Evolutionary conservation across 1,284 basidiomycete species (phyloP).

Genomic region (Trichosporon ovoides): DNA sequence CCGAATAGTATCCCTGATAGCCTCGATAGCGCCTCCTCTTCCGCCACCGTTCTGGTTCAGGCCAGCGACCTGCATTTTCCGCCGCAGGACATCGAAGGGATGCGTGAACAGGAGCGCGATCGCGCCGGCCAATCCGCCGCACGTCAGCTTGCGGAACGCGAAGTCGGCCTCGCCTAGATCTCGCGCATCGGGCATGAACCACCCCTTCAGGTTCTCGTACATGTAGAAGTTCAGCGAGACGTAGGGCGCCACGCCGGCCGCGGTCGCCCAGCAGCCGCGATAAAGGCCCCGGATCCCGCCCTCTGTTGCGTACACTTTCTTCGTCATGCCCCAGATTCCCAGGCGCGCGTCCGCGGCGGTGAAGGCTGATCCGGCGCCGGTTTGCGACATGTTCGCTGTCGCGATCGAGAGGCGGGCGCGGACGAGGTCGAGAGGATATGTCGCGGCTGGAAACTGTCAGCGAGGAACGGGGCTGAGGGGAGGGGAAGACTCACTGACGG

Average conservation of each 20-base stretch:
- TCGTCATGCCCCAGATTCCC: conserved; percentile 81
- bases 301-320: conserved; percentile 82
- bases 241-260: conserved; percentile 87
- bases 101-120: conserved; percentile 92
- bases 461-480: too few species aligned
- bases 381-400: conserved; percentile 53
- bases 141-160: conserved; percentile 46
- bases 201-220: conserved; percentile 38
- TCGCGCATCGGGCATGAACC: conserved; percentile 28
- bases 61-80: conserved; percentile 87
- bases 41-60: conserved; percentile 70
- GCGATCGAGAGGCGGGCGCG: conserved; percentile 89
- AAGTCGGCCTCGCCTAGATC: conserved; percentile 32
- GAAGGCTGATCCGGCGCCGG: conserved; percentile 21
- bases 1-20: conserved; percentile 62
- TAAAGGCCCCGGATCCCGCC: conserved; percentile 83
- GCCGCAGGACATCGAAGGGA: conserved; percentile 86
- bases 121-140: conserved; percentile 55
- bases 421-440: conserved; percentile 89
- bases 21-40: conserved; percentile 78
- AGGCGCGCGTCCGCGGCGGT: conserved; percentile 50
- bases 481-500: too few species aligned
- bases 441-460: too few species aligned
- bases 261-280: conserved; percentile 73
- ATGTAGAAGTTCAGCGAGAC: conserved; percentile 53